A percentile compares a stretch with the other conserved stretches of the same genome.
Conservation (phyloP, 345 rosid genomes). For the Lepidium sativum region DNA sequence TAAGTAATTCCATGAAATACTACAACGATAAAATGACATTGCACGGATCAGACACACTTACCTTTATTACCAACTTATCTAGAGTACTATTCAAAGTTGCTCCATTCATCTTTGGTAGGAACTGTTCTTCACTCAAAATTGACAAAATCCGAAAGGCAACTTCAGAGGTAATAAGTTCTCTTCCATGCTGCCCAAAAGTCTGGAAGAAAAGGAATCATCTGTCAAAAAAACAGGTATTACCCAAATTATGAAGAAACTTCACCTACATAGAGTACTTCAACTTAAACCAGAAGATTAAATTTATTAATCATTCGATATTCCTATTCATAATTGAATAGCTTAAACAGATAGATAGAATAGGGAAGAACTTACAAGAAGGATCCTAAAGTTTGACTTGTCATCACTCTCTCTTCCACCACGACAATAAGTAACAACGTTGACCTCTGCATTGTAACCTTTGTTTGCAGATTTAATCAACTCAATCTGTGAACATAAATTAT, state of each 20-base stretch:
- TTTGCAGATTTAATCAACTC: slow-evolving; percentile 52
- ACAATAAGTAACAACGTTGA: slow-evolving; percentile 61
- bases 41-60: slow-evolving; percentile 9
- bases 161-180: slow-evolving; percentile 94
- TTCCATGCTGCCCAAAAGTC: slow-evolving; percentile 99
- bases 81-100: slow-evolving; percentile 42
- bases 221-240: slow-evolving; percentile 78
- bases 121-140: slow-evolving; percentile 79
- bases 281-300: neutral
- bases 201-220: slow-evolving; percentile 99
- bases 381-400: slow-evolving; percentile 67
- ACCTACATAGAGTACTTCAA: neutral
- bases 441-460: slow-evolving; percentile 63
- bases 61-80: slow-evolving; percentile 75
- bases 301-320: neutral
- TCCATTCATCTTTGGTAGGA: slow-evolving; percentile 39
- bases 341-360: neutral
- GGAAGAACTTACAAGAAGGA: slow-evolving; percentile 76
- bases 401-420: slow-evolving; percentile 32
- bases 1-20: neutral
- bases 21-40: neutral
- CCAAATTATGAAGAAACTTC: slow-evolving; percentile 31
- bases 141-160: slow-evolving; percentile 77
- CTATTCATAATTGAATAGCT: neutral
- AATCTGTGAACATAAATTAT: slow-evolving; percentile 33